phyloP scores from a whole-genome alignment of 2,329 filamentous ascomycete genomes.

The Fusarium nelsonii region DNA sequence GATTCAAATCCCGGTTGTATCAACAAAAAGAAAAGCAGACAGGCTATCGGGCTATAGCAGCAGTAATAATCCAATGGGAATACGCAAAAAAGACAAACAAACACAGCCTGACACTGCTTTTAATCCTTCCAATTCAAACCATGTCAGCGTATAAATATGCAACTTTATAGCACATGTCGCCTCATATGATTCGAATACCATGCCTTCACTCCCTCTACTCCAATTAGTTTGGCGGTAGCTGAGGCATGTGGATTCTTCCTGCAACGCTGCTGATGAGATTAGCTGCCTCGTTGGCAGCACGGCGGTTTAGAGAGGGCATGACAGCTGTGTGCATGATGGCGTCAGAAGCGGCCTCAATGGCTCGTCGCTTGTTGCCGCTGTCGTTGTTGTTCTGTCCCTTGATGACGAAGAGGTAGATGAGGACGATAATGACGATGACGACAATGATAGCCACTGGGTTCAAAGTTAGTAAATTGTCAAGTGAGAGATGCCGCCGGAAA shows the following conservation, averaged over 20 bases:
- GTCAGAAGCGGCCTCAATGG: constrained; percentile 42
- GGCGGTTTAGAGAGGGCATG: constrained; percentile 33
- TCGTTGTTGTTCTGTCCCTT: constrained; percentile 47
- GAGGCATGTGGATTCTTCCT: constrained; percentile 45
- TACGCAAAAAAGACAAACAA: constrained; percentile 38
- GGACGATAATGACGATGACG: constrained; percentile 65
- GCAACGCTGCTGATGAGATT: constrained; percentile 35
- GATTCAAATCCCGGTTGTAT: constrained; percentile 34
- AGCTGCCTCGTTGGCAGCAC: constrained; percentile 18
- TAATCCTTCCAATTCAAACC: constrained; percentile 9
- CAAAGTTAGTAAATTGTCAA: constrained; percentile 46
- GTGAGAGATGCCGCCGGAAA: neutral
- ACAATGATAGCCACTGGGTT: constrained; percentile 63
- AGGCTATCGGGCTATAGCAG: constrained; percentile 37
- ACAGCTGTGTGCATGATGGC: constrained; percentile 43
- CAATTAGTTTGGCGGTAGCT: constrained; percentile 40
- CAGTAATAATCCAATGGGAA: constrained; percentile 34
- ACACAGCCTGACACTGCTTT: constrained; percentile 19
- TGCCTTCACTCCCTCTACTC: neutral
- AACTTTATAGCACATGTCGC: neutral
- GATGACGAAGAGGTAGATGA: constrained; percentile 62
- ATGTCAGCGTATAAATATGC: constrained; percentile 8
- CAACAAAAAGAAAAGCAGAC: constrained; percentile 30
- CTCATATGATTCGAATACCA: neutral
- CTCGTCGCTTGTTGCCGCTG: constrained; percentile 51